Conservation (phyloP, 2,329 filamentous ascomycete genomes). For the Fusarium hostae region DNA sequence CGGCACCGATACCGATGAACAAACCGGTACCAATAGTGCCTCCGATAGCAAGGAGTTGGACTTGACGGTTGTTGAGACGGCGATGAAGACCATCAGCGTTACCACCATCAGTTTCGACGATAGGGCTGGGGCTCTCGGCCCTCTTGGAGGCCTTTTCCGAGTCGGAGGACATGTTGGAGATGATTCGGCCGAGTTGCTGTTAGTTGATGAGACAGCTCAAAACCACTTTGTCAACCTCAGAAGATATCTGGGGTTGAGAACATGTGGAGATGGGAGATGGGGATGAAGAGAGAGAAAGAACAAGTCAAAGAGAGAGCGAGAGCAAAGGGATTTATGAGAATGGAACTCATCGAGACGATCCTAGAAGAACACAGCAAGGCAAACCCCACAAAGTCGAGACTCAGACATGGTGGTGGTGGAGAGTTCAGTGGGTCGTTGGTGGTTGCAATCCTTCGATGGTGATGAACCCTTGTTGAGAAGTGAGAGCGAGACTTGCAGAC, state of each 20-base stretch:
- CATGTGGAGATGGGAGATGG: slow-evolving; percentile 3
- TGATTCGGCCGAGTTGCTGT: slow-evolving; percentile 15
- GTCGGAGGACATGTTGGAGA: slow-evolving; percentile 30
- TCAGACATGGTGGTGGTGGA: slow-evolving; percentile 18
- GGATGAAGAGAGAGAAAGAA: neutral
- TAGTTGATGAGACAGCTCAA: neutral
- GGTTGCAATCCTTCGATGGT: slow-evolving; percentile 1
- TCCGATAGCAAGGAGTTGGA: slow-evolving; percentile 36
- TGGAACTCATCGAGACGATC: neutral
- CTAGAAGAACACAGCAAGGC: neutral
- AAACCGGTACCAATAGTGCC: slow-evolving; percentile 33
- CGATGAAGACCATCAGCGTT: slow-evolving; percentile 33
- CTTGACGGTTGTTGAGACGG: slow-evolving; percentile 38
- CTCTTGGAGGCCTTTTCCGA: slow-evolving; percentile 31
- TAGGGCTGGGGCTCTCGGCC: slow-evolving; percentile 7
- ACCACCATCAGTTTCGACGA: slow-evolving; percentile 10
- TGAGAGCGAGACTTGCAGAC: neutral
- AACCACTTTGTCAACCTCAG: slow-evolving; percentile 15
- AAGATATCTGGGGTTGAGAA: slow-evolving; percentile 13
- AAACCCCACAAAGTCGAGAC: slow-evolving; percentile 3
- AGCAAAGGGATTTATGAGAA: slow-evolving; percentile 20
- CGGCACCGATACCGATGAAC: slow-evolving; percentile 37
- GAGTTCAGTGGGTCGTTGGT: slow-evolving; percentile 18
- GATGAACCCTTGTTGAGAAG: slow-evolving; percentile 8
- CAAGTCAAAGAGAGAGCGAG: slow-evolving; percentile 2